Conservation (phyloP, 495 filamentous ascomycete genomes). For the Penicillium roqueforti region DNA sequence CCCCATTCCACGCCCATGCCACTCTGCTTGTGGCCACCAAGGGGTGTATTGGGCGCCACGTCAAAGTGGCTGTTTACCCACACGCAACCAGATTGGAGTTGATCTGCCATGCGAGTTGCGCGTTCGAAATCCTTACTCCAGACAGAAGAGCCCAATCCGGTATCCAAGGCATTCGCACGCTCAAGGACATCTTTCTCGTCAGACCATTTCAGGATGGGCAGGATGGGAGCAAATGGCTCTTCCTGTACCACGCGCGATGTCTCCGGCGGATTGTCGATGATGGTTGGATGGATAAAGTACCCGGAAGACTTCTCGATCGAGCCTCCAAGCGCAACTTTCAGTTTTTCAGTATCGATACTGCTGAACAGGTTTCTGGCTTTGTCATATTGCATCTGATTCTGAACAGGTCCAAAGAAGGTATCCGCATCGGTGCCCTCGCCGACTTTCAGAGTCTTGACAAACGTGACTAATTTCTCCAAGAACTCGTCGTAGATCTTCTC, state of each 20-base stretch:
- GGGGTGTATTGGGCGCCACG: slow-evolving; percentile 49
- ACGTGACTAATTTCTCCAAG: slow-evolving; percentile 49
- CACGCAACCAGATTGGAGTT: slow-evolving; percentile 52
- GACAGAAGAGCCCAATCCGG: slow-evolving; percentile 54
- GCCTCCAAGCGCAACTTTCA: slow-evolving; percentile 33
- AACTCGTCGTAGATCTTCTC: slow-evolving; percentile 63
- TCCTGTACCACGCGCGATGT: slow-evolving; percentile 45
- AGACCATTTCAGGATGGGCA: slow-evolving; percentile 53
- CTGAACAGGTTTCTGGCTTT: slow-evolving; percentile 49
- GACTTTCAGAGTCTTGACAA: slow-evolving; percentile 48
- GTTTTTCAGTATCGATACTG: slow-evolving; percentile 45
- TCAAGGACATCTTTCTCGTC: slow-evolving; percentile 55
- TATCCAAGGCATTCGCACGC: slow-evolving; percentile 52
- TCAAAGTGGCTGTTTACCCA: slow-evolving; percentile 55
- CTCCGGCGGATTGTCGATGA: slow-evolving; percentile 57
- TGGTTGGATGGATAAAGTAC: slow-evolving; percentile 53
- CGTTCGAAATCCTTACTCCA: slow-evolving; percentile 51
- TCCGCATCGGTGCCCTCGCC: slow-evolving; percentile 42
- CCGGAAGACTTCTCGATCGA: slow-evolving; percentile 38
- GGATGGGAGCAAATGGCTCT: slow-evolving; percentile 52
- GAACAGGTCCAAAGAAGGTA: slow-evolving; percentile 52
- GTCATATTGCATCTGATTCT: slow-evolving; percentile 57
- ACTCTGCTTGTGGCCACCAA: slow-evolving; percentile 61
- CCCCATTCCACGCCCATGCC: slow-evolving; percentile 65
- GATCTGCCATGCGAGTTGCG: slow-evolving; percentile 47